Base-by-base conservation (phyloP, 495 filamentous ascomycete genomes). In the Trichoderma virens region DNA sequence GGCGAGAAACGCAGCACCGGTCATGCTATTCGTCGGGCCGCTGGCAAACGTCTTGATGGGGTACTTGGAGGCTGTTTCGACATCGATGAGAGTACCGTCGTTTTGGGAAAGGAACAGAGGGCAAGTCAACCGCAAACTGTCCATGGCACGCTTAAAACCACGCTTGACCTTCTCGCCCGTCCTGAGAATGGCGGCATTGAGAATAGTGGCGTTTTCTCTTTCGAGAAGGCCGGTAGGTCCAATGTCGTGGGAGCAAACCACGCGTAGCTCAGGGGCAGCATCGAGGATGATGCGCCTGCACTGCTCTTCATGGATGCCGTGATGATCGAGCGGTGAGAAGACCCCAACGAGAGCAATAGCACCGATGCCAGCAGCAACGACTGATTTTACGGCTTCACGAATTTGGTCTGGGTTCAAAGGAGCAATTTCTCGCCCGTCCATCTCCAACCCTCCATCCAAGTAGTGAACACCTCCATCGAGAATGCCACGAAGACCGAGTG, bases 11-110 rank as follows among this genome's bases (percentile, higher is more conserved):
- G 77, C 79, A 5, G 79, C 80, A 32, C 82, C 82, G 11, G 78
- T 75, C 67, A 82, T 80, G 41, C 76, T 79, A 65, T 84, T 84
- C 16, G 81, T 83, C 6, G 82, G 78, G 0, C 82, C 80, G n/a
- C 77, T 80, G 4, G 75, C 76, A 62, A 83, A 84, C 16, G 79
- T 81, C 8, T 75, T 70, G 59, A 84, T 80, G 1, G 82, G 82
- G 39, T 78, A 68, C n/a, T 74, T 70, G 0, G 77, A 70, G 4
- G 82, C 80, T 1, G 74, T 74, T 5, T 67, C 71, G 11, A 73
- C 74, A 60, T 74, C 69, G 23, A 80, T 70, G 28, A 84, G 67
- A 51, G 79, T 83, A 0, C 82, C 82, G 67, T 83, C 80, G 64
- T 84, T 83, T 59, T 82, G 78, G 2, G 82, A 80, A 32, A 84